Base-by-base conservation (phyloP, 768 basidiomycete genomes). In the Leccinum olivaceopallidum region DNA sequence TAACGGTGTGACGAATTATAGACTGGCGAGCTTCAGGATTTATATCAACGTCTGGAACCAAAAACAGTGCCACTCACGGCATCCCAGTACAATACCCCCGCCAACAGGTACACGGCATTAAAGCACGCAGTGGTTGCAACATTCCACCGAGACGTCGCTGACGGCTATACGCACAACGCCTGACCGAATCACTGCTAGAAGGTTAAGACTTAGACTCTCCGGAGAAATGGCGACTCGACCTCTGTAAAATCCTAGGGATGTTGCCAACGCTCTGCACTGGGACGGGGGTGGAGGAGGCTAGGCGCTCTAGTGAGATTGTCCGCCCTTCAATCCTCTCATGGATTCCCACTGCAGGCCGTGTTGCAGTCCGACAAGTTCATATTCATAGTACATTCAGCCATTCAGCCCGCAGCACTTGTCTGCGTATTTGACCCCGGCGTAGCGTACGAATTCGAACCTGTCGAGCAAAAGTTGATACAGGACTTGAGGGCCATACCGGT, bases 211-310 rank as follows among this genome's bases (percentile, higher is more conserved):
- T 2, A 34, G 3, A 10, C 10, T 37, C 13, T 10, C 6, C 3
- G 28, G 30, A 67, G 12, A 28, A 24, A 30, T 18, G 5, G n/a
- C 3, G 20, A 7, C 78, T 60, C 65, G 88, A 36, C 89, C 30
- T 30, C 76, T 86, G 75, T 83, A 90, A 70, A 90, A 92, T 18
- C 90, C 90, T 32, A 91, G 79, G 0, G 85, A 86, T 9, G 75
- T 81, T 76, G 6, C 87, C 88, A 32, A 87, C 80, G 53, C 71
- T 81, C 5, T 81, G 76, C 0, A 82, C 79, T 24, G 32, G 32
- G 32, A 8, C 30, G 90, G 88, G 16, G 81, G 72, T 0, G 84
- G 65, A 13, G 89, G 84, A 28, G 88, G 85, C 12, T 76, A 56
- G 32, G 72, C 88, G 62, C 80, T 88, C 81, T 80, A 84, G 74